Evolutionary conservation across 768 basidiomycete genomes (phyloP).

Genomic region (Rhizopogon vulgaris): DNA sequence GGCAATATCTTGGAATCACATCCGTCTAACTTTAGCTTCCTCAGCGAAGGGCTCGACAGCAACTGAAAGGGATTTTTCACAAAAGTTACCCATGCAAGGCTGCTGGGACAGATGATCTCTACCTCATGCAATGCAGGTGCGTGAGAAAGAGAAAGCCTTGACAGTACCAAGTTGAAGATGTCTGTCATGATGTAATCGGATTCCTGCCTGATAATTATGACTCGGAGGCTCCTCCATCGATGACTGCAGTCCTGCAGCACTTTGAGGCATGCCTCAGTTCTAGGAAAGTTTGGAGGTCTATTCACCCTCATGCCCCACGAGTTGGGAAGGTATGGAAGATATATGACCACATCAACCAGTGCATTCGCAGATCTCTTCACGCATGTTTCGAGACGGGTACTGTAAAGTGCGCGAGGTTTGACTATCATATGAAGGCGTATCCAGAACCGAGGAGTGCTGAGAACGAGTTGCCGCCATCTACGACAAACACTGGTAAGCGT

Average conservation of each 20-base stretch:
- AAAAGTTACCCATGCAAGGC: background rate
- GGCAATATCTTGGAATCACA: background rate
- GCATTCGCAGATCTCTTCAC: background rate
- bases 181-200: background rate
- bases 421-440: background rate
- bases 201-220: background rate
- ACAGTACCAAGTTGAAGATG: background rate
- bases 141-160: background rate
- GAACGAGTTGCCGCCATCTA: background rate
- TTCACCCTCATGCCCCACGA: background rate
- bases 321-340: background rate
- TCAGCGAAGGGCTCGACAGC: background rate
- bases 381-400: background rate
- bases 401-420: background rate
- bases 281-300: background rate
- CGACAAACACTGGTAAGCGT: background rate
- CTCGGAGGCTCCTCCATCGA: background rate
- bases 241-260: background rate
- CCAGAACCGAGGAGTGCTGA: background rate
- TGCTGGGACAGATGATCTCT: background rate
- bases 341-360: background rate
- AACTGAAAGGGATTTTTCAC: background rate
- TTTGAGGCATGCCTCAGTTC: background rate
- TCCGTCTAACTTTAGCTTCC: background rate
- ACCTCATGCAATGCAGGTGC: background rate